Evolutionary conservation across 176 grass and related monocot species (phyloP).

Genomic region (Avena atlantica): DNA sequence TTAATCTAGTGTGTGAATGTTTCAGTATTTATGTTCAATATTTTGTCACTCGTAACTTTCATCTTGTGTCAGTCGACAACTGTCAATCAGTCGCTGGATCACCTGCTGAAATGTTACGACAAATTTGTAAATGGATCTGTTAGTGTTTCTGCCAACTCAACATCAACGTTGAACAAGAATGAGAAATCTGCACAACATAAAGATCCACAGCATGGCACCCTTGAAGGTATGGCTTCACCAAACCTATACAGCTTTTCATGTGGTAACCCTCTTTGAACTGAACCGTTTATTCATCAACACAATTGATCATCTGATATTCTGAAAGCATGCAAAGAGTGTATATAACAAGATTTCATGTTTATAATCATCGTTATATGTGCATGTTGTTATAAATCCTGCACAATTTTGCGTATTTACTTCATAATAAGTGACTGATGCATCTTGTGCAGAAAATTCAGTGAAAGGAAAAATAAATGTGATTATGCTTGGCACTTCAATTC

Average conservation of each 20-base stretch:
- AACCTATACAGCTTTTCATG: not conserved
- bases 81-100: constrained; percentile 56
- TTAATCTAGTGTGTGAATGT: not conserved
- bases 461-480: constrained; percentile 53
- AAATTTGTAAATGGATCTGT: constrained; percentile 53
- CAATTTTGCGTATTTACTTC: constrained; percentile 5
- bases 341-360: constrained; percentile 5
- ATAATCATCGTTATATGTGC: not conserved
- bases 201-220: constrained; percentile 48
- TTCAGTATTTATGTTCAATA: constrained; percentile 1
- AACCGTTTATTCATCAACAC: not conserved
- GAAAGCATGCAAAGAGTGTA: not conserved
- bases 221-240: constrained; percentile 47
- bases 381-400: constrained; percentile 5
- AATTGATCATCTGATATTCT: constrained; percentile 7
- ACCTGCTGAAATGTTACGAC: constrained; percentile 66
- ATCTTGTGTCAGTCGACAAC: constrained; percentile 57
- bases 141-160: constrained; percentile 15
- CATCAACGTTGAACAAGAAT: constrained; percentile 47
- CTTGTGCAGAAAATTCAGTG: constrained; percentile 58
- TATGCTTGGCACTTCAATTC: constrained; percentile 66
- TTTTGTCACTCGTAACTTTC: constrained; percentile 33
- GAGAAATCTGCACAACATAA: constrained; percentile 43
- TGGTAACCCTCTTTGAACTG: constrained; percentile 32
- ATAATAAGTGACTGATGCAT: constrained; percentile 13